Evolutionary conservation across 164 flowering plant species (phyloP), one percentile per base, ranked within the genome.

Genomic region (Paratinospora sagittata): DNA sequence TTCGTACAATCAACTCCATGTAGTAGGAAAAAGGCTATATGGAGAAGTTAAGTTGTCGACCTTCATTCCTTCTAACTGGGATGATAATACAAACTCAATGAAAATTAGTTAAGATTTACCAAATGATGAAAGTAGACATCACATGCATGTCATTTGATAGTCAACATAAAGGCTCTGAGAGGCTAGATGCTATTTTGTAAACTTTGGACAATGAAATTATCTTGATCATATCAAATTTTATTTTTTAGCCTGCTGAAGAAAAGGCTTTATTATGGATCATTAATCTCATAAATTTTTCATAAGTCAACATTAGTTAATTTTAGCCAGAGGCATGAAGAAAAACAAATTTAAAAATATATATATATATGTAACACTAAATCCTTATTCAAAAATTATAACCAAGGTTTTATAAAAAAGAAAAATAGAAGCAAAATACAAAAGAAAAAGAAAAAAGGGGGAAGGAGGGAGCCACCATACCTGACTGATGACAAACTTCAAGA

Each of bases 401-500:
- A 2, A 43, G 47, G 47, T 9, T 12, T 8, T 11, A 39, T 36
- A 36, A 39, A 3, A 3, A 39, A 67, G 26, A 34, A 37, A 57
- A 63, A 30, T 37, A 33, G 49, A 41, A 34, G 63, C 23, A 66
- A 36, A 23, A 9, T 19, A 9, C 7, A 65, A 63, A 57, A 37
- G 63, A 39, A 7, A 36, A 49, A 0, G n/a, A 69, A 13, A 67
- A 67, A 52, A 66, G 10, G n/a, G 6, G 65, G 1, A 10, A 1
- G 41, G 39, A 16, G 36, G 16, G 16, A 14, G 43, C 27, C 19
- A 16, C 24, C 68, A 33, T 76, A 90, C 98, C 96, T 94, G 98
- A 78, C 98, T 94, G 34, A 94, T 92, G 64, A 94, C 76, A 78
- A 90, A 91, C 84, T 90, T 88, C 69, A 94, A 78, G 66, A 92